Evolutionary conservation across 371 early-diverging fungal species (phyloP).

Genomic region (Mucor irregularis): DNA sequence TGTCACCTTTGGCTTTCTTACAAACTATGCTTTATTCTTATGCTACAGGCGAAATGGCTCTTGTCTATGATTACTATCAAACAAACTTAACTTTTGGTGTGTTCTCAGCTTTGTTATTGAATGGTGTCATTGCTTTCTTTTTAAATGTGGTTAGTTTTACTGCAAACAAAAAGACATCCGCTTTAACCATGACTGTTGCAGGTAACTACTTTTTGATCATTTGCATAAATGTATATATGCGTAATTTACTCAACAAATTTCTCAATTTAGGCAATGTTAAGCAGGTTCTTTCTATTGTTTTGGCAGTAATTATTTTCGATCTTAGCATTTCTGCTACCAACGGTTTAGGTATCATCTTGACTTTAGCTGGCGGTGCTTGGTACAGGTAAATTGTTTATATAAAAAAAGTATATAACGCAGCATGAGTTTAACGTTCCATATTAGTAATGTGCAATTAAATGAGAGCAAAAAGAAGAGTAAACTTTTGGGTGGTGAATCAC

Average conservation of each 20-base stretch:
- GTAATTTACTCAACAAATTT: background rate
- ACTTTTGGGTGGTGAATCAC: conserved; percentile 21
- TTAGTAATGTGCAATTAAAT: conserved; percentile 25
- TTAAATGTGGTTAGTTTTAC: conserved; percentile 83
- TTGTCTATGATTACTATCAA: conserved; percentile 49
- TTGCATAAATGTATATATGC: background rate
- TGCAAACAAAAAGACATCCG: conserved; percentile 83
- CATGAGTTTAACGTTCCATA: background rate
- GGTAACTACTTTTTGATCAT: too few species aligned
- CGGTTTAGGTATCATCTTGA: conserved; percentile 74
- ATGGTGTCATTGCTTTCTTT: conserved; percentile 84
- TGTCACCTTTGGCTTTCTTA: conserved; percentile 79
- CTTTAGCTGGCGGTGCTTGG: conserved; percentile 76
- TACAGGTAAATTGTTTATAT: conserved; percentile 44
- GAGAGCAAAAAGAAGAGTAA: conserved; percentile 23
- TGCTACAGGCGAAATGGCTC: conserved; percentile 69
- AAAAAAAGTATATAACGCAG: background rate
- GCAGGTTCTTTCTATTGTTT: conserved; percentile 79
- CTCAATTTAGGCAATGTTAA: conserved; percentile 85
- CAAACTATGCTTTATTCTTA: conserved; percentile 73
- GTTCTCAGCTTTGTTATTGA: conserved; percentile 62
- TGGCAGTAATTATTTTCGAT: conserved; percentile 77
- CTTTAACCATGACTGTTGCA: conserved; percentile 89
- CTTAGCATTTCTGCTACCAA: conserved; percentile 67
- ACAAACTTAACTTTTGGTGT: conserved; percentile 48